Evolutionary conservation across 2,329 filamentous ascomycete genomes (phyloP).

Genomic region (Pseudopithomyces chartarum): DNA sequence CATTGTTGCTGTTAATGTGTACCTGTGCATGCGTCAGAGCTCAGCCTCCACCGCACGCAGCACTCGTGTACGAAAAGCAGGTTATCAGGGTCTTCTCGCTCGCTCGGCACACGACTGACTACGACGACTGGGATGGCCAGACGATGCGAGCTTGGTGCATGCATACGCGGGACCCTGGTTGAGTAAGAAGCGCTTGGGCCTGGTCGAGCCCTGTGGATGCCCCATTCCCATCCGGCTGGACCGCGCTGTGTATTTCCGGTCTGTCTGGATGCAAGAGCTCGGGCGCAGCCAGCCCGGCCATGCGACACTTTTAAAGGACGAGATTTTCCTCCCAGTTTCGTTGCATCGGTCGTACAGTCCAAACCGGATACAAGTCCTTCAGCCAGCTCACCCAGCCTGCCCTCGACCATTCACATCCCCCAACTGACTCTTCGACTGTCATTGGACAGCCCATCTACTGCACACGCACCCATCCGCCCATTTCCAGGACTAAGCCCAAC

Average conservation of each 20-base stretch:
- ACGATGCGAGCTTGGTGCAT: slow-evolving; percentile 8
- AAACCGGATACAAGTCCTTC: neutral
- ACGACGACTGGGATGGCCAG: neutral
- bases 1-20: neutral
- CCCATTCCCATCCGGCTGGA: slow-evolving; percentile 5
- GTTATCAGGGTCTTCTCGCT: slow-evolving; percentile 6
- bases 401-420: neutral
- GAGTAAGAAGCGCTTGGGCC: slow-evolving; percentile 10
- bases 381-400: neutral
- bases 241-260: slow-evolving; percentile 5
- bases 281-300: slow-evolving; percentile 1
- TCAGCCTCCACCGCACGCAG: slow-evolving; percentile 15
- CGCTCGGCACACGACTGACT: neutral
- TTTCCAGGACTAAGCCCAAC: neutral
- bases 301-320: neutral
- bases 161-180: slow-evolving; percentile 10
- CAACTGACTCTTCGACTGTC: neutral
- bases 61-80: slow-evolving; percentile 10
- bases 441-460: neutral
- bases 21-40: slow-evolving; percentile 6
- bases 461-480: slow-evolving; percentile 1
- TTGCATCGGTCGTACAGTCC: neutral
- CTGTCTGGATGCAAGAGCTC: slow-evolving; percentile 1
- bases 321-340: neutral
- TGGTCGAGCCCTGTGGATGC: slow-evolving; percentile 3